Base-by-base conservation (phyloP, 805 yeast genomes). In the Candida insectalens region DNA sequence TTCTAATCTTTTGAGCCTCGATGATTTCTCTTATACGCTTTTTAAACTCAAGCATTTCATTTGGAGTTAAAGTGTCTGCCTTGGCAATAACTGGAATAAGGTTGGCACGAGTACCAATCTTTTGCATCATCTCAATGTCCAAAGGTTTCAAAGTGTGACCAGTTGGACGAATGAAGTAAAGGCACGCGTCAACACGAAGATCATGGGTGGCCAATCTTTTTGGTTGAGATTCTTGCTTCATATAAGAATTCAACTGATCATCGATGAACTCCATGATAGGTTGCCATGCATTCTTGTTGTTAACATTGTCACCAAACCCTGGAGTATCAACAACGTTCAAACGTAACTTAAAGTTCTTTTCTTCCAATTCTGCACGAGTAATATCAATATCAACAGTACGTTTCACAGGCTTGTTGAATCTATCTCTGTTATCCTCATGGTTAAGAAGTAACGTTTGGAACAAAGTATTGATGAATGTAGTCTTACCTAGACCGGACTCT, bases 191-290 rank as follows among this genome's bases (percentile, higher is more conserved):
- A 23, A 88, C 95, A 49, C 96, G 73, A 43, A 84, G 62, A 59
- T 88, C 96, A 46, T 77, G 80, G 51, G 68, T 73, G 27, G 60
- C 60, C 2, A 35, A 38, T 57, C 97, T 74, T 33, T 55, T 57
- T 22, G 97, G 97, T 61, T 88, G 97, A 52, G 85, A 92, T 53
- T 87, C 96, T 56, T 83, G 95, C 55, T 82, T 82, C 89, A 87
- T 81, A 55, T 62, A 85, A 17, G 81, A 69, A 50, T 80, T 87
- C 51, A 84, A 92, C 62, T 87, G 96, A 53, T 84, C 94, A 57
- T 87, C 95, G 42, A 88, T 75, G 57, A 84, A 88, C 56, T 84
- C 94, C 40, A 82, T 67, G 46, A 85, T 71, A 25, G 95, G 85
- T 39, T 77, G 79, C 94, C 95, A 85, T 29, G 92, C 69, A 53